A percentile compares a stretch with the other conserved stretches of the same genome.
Conservation (phyloP, 768 basidiomycete species). For the Termitomyces sp. region DNA sequence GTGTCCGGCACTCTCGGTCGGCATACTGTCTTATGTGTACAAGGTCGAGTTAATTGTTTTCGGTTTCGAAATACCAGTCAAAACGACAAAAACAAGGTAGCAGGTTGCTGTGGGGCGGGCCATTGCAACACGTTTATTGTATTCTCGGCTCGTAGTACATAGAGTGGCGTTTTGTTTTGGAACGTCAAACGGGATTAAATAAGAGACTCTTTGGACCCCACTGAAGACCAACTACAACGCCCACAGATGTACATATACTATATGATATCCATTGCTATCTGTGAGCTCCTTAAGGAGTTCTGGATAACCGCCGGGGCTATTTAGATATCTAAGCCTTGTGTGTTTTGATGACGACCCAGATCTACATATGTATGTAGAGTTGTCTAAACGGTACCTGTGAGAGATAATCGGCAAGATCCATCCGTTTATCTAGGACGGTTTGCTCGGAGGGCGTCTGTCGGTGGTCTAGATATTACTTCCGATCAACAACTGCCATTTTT, state of each 20-base stretch:
- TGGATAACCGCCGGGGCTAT: no score
- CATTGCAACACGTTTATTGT: not conserved
- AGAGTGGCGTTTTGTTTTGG: not conserved
- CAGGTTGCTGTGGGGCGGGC: not conserved
- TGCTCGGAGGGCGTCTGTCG: not conserved
- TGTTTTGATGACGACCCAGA: no score
- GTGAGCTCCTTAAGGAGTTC: no score
- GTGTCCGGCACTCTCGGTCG: not conserved
- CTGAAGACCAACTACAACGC: no score
- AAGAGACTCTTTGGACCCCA: slow-evolving; percentile 1
- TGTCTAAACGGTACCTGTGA: not conserved
- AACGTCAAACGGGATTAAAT: not conserved
- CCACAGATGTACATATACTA: no score
- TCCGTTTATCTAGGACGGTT: no score
- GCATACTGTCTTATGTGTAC: not conserved
- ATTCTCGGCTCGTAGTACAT: no score
- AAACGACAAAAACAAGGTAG: not conserved
- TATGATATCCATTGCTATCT: no score
- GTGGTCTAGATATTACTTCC: not conserved
- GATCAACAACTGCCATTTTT: not conserved
- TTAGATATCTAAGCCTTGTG: no score
- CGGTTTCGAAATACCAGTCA: not conserved
- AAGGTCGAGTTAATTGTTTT: not conserved
- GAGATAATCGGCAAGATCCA: no score
- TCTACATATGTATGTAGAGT: no score